Conservation (phyloP, 345 rosid species). For the Salix viminalis region DNA sequence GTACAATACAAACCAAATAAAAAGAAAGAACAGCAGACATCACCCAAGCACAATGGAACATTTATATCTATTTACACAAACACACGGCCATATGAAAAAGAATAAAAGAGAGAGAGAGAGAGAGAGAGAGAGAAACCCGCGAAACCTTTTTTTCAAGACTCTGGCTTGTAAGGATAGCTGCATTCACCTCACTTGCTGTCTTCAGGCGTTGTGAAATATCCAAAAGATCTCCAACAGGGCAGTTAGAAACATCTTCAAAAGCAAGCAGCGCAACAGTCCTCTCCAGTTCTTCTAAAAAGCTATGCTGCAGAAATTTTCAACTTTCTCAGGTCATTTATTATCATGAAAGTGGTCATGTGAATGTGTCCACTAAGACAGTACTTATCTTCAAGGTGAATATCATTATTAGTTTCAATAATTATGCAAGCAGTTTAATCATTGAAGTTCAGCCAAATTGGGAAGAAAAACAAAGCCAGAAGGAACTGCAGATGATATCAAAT, state of each 20-base stretch:
- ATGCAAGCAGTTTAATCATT: not conserved
- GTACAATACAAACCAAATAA: not conserved
- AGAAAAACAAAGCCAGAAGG: not conserved
- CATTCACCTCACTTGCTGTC: slow-evolving; percentile 95
- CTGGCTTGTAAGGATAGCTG: slow-evolving; percentile 97
- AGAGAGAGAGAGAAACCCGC: not conserved
- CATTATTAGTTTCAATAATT: not conserved
- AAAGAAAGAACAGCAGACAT: not conserved
- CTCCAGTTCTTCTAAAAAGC: slow-evolving; percentile 91
- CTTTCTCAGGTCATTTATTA: not conserved
- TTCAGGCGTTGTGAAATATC: slow-evolving; percentile 89
- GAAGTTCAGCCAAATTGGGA: not conserved
- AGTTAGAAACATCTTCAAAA: slow-evolving; percentile 81
- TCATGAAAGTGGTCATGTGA: not conserved
- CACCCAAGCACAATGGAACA: not conserved
- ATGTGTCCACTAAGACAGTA: not conserved
- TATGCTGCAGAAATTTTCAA: slow-evolving; percentile 36
- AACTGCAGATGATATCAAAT: not conserved
- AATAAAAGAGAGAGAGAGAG: not conserved
- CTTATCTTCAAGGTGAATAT: not conserved
- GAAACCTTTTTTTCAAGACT: slow-evolving; percentile 94
- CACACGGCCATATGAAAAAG: not conserved
- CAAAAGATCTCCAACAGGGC: slow-evolving; percentile 83
- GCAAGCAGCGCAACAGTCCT: slow-evolving; percentile 86
- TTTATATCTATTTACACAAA: not conserved